A percentile compares a stretch with the other conserved stretches of the same genome.
phyloP scores from a whole-genome alignment of 2,329 filamentous ascomycete genomes.

The Fusarium miscanthi region DNA sequence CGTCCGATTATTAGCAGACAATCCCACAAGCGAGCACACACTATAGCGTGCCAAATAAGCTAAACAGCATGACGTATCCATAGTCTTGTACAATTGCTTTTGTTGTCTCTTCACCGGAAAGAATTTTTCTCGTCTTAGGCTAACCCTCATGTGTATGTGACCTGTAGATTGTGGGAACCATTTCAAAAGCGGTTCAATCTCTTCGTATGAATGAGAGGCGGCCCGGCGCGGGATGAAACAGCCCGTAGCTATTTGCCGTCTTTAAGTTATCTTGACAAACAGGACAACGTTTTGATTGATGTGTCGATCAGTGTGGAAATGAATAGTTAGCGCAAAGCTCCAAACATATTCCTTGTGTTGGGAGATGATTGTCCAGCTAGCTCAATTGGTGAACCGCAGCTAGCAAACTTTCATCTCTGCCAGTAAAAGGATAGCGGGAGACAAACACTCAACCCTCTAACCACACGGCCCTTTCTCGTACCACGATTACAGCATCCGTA shows the following conservation, averaged over 20 bases:
- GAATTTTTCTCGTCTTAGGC: neutral
- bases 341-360: conserved; percentile 12
- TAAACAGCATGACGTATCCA: conserved; percentile 29
- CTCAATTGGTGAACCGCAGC: conserved; percentile 16
- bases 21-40: neutral
- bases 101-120: conserved; percentile 37
- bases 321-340: conserved; percentile 14
- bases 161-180: too few relatives aligned
- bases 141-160: neutral
- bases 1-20: conserved; percentile 1
- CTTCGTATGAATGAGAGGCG: conserved; percentile 18
- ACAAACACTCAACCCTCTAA: neutral
- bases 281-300: neutral
- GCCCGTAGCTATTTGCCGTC: neutral
- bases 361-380: conserved; percentile 21
- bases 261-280: conserved; percentile 1
- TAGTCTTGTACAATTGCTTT: conserved; percentile 29
- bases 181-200: conserved; percentile 4
- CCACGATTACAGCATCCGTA: neutral
- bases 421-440: neutral
- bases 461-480: neutral
- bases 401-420: conserved; percentile 28
- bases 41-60: conserved; percentile 14
- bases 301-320: conserved; percentile 6
- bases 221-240: conserved; percentile 30